Percentiles rank a stretch among this genome's conserved stretches.
Evolutionary conservation across 495 filamentous ascomycete species (phyloP).

Genomic region (Podospora pseudoanserina): DNA sequence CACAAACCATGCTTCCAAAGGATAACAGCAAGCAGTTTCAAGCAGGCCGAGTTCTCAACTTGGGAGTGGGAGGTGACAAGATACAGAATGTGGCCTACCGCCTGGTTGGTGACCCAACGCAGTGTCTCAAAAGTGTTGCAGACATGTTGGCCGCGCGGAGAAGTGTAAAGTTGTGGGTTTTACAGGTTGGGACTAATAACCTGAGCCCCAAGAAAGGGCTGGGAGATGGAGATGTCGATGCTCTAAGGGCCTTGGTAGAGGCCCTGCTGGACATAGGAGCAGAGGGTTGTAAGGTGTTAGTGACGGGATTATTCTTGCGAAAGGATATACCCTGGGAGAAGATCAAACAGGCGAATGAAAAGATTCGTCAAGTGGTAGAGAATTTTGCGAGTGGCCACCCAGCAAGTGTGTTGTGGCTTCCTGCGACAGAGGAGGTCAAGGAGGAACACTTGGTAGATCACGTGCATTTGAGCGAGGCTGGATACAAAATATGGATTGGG

Average conservation of each 20-base stretch:
- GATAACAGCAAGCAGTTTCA: not conserved
- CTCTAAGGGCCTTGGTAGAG: constrained; percentile 26
- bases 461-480: constrained; percentile 32
- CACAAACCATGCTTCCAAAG: constrained; percentile 12
- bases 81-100: constrained; percentile 35
- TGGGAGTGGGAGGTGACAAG: constrained; percentile 31
- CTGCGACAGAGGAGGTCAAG: constrained; percentile 5
- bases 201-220: constrained; percentile 38
- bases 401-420: constrained; percentile 16
- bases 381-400: constrained; percentile 7
- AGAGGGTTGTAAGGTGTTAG: constrained; percentile 12
- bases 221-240: constrained; percentile 18
- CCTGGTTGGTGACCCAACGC: constrained; percentile 25
- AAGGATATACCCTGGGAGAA: constrained; percentile 14
- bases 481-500: constrained; percentile 28
- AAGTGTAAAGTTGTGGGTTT: constrained; percentile 31
- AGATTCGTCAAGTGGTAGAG: constrained; percentile 12
- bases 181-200: constrained; percentile 35
- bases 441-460: constrained; percentile 31
- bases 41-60: constrained; percentile 21
- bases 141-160: constrained; percentile 7
- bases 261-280: constrained; percentile 14
- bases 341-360: constrained; percentile 19
- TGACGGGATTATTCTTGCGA: constrained; percentile 22
- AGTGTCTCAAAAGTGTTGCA: constrained; percentile 20